Conservation (phyloP, 192 early-diverging fungal genomes). For the Jimgerdemannia lactiflua region DNA sequence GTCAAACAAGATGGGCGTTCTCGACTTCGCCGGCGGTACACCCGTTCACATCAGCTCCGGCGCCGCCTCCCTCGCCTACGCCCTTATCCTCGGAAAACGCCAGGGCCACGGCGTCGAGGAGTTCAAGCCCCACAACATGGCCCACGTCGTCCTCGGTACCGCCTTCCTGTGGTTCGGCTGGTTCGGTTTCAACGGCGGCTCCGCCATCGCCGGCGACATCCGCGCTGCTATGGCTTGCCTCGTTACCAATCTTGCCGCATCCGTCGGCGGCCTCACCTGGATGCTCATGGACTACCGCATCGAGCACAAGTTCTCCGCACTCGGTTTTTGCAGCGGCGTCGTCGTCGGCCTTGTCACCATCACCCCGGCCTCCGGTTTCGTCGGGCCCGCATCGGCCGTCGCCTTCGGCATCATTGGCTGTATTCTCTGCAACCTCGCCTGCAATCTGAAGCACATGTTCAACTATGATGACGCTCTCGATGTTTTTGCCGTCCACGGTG, state of each 20-base stretch:
- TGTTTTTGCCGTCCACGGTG: slow-evolving; percentile 51
- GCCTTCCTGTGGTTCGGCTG: slow-evolving; percentile 45
- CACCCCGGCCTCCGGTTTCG: slow-evolving; percentile 82
- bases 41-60: slow-evolving; percentile 85
- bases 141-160: slow-evolving; percentile 80
- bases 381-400: slow-evolving; percentile 66
- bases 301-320: slow-evolving; percentile 70
- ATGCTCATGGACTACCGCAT: slow-evolving; percentile 67
- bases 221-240: slow-evolving; percentile 60
- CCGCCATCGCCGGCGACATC: slow-evolving; percentile 66
- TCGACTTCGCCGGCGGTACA: slow-evolving; percentile 90
- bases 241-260: slow-evolving; percentile 67
- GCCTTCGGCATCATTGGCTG: slow-evolving; percentile 73
- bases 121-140: slow-evolving; percentile 77
- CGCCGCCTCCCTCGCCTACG: slow-evolving; percentile 74
- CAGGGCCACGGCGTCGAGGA: slow-evolving; percentile 59
- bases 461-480: slow-evolving; percentile 82
- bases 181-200: slow-evolving; percentile 42
- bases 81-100: slow-evolving; percentile 79
- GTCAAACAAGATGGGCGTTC: slow-evolving; percentile 67
- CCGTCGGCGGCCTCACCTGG: slow-evolving; percentile 70
- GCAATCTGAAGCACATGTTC: slow-evolving; percentile 59
- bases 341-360: slow-evolving; percentile 87
- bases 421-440: slow-evolving; percentile 61
- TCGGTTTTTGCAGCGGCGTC: slow-evolving; percentile 88